Evolutionary conservation across 1,284 basidiomycete genomes (phyloP).

Genomic region (Marasmius oreades): DNA sequence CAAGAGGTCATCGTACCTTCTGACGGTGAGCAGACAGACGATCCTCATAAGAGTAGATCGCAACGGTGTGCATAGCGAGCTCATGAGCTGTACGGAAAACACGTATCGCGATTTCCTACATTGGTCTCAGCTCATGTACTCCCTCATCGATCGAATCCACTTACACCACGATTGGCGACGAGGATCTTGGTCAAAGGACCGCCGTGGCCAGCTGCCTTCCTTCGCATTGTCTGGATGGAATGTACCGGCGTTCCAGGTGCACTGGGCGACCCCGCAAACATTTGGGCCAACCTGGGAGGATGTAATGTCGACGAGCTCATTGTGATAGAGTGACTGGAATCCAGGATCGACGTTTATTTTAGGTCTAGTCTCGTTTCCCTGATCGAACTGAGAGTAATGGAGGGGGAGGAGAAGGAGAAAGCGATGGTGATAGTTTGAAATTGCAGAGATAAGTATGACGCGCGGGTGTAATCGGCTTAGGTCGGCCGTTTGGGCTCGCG

Average conservation of each 20-base stretch:
- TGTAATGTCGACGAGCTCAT: conserved; percentile 55
- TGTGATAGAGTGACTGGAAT: conserved; percentile 21
- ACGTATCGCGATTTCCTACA: conserved; percentile 99
- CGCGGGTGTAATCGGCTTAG: background rate
- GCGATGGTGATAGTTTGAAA: too few species aligned
- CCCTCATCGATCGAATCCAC: conserved; percentile 24
- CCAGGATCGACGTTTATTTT: background rate
- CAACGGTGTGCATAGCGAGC: conserved; percentile 98
- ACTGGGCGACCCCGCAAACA: conserved; percentile 69
- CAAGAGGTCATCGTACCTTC: conserved; percentile 56
- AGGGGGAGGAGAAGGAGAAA: too few species aligned
- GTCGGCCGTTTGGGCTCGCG: background rate
- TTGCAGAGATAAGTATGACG: too few species aligned
- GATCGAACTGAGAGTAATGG: too few species aligned
- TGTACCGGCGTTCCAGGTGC: conserved; percentile 78
- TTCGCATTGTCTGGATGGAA: conserved; percentile 88
- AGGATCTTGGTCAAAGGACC: conserved; percentile 92
- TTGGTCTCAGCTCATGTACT: conserved; percentile 2
- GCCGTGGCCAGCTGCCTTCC: conserved; percentile 87
- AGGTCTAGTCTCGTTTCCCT: background rate
- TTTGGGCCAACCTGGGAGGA: conserved; percentile 67
- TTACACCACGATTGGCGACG: conserved; percentile 92
- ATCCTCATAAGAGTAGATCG: conserved; percentile 98
- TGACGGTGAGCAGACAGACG: conserved; percentile 96
- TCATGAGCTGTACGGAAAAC: conserved; percentile 99